Evolutionary conservation across 352 stramenopile species (phyloP), one percentile per base, ranked within the genome.

Genomic region (Pythium oligandrum): DNA sequence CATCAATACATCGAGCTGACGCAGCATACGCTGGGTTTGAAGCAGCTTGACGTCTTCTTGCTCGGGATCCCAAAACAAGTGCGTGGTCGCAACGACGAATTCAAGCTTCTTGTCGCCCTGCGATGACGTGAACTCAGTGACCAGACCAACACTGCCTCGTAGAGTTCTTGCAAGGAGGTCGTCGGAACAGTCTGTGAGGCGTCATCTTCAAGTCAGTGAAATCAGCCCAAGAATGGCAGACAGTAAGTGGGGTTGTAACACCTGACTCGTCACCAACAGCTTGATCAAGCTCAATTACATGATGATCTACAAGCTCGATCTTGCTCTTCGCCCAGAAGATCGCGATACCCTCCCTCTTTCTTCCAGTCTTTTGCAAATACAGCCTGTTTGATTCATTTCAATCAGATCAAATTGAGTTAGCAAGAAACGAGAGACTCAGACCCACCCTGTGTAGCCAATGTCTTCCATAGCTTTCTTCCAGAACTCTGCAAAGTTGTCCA

Each of bases 21-120:
- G 68, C 31, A 90, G 37, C 55, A 92, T 68, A 30, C 78, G 76
- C 10, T 68, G 70, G 2, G 64, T 75, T 53, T 93, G 83, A n/a
- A 88, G 64, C 17, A 92, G 53, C 53, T 93, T 93, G 5, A 93
- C 81, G 54, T 93, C 81, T 68, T 88, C 83, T 62, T 92, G 79
- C 50, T 68, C 59, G 3, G 83, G 83, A 40, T 93, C 81, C 83
- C 83, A 93, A 57, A 92, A 93, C 49, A 93, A 63, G 57, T 93
- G 83, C 26, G 83, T 90, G n/a, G 80, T 90, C n/a, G 77, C 77
- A 6, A 89, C 55, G 4, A 88, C 60, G 46, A 93, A 84, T 37
- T 71, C 61, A 1, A 75, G 57, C 17, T 63, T 53, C 3, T 54
- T 55, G n/a, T 64, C 44, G 4, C 35, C 26, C n/a, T 33, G 46